Base-by-base conservation (phyloP, 2,329 filamentous ascomycete genomes). In the Akanthomyces uredinophilus region DNA sequence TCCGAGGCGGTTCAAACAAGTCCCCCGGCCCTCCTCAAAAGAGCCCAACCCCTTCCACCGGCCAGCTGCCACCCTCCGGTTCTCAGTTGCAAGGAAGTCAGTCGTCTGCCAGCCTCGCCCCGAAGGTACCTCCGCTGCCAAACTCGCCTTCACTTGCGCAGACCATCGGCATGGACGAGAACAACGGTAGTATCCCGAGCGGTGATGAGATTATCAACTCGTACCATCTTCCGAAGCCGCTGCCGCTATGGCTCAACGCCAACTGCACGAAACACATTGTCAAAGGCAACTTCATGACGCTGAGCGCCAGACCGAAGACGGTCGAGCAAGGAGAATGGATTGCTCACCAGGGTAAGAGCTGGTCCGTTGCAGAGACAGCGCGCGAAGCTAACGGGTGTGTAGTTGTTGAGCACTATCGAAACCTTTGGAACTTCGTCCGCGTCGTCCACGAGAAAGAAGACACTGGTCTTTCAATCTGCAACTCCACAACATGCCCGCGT, bases 301-400 rank as follows among this genome's bases (percentile, higher is more conserved):
- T 98, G 64, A 96, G 93, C 70, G 92, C 92, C 55, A 89, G 93
- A 72, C 94, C 94, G 24, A 93, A 94, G 79, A 93, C 95, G 62
- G 91, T 97, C 51, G 94, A 97, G 71, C 87, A 92, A 72, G 94
- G 92, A 67, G 94, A 98, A 77, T 98, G 94, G 94, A 84, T 97
- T 68, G 93, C 93, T 65, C 92, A 97, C 75, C 94, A 97, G 82
- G 88, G 94, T 96, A 82, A 72, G 78, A 70, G 55, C 50, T 10
- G n/a, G n/a, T 22, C 46, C 5, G n/a, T 43, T 65, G 68, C 65
- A 67, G 70, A 64, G 22, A 29, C 49, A 22, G 27, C 29, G 16
- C 14, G 24, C 3, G 8, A 20, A 44, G 20, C 65, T 63, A 63
- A 46, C 18, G 20, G 37, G 11, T 2, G 5, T 11, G 29, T 43